These are phyloP conservation scores for Vigna mungo DNA, from an alignment of 306 rosid genomes.

Conservation along the genomic window DNA sequence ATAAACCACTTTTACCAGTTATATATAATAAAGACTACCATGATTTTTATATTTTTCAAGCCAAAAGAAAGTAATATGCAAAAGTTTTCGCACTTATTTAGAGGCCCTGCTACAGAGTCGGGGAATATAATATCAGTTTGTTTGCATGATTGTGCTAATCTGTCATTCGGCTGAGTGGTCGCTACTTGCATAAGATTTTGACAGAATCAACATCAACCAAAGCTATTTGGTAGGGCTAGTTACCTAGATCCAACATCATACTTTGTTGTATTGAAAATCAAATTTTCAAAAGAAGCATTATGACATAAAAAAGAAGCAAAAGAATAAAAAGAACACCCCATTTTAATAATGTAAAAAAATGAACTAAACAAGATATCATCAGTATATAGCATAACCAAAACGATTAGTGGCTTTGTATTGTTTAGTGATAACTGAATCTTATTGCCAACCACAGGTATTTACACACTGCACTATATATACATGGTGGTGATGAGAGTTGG, in stretches of 20 bases:
- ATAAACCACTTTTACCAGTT: not conserved
- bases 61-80: not conserved
- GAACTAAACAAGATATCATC: not conserved
- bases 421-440: not conserved
- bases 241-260: not conserved
- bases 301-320: not conserved
- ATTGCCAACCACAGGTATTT: slow-evolving; percentile 36
- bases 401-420: not conserved
- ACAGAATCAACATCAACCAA: not conserved
- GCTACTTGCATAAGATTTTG: not conserved
- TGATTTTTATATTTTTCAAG: not conserved
- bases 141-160: not conserved
- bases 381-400: slow-evolving; percentile 3
- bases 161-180: slow-evolving; percentile 17
- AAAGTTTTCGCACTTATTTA: not conserved
- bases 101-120: not conserved
- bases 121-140: not conserved
- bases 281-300: not conserved
- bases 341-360: not conserved
- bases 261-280: not conserved
- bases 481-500: slow-evolving; percentile 31
- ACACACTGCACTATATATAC: slow-evolving; percentile 38
- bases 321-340: not conserved
- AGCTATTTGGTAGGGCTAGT: not conserved
- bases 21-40: not conserved